Base-by-base conservation (phyloP, 2,329 filamentous ascomycete genomes). In the Monilinia laxa region DNA sequence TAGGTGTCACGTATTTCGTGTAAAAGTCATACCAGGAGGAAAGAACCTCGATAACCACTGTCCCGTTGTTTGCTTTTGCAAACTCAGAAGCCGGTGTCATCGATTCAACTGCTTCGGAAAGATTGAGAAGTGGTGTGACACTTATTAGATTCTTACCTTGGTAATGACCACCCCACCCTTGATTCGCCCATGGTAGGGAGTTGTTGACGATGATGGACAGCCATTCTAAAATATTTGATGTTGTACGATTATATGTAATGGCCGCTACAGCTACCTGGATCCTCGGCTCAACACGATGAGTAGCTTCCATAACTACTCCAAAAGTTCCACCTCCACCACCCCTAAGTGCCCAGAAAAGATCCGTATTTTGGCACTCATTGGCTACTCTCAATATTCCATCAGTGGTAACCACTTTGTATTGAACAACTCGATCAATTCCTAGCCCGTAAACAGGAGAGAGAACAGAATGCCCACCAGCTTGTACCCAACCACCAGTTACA, bases 401-500 rank as follows among this genome's bases (percentile, higher is more conserved):
- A 14, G 81, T 78, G 7, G 80, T 80, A 10, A 85, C 79, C 18
- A 84, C 77, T 65, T 85, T 78, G 68, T 82, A 76, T 40, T 79
- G 76, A 20, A 85, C 75, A 10, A 83, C 77, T 72, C 84, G 80
- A 71, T 85, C 83, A 9, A 81, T 78, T 65, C 77, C 83, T 73
- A 85, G 80, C 68, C 85, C 79, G 69, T 82, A 82, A 49, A 81
- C 73, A 64, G 79, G 78, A 14, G 80, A 81, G 64, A 87, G 71
- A 2, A 83, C 83, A 14, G 81, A 82, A 73, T 87, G 83, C 0
- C 85, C 85, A 54, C 83, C 85, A 16, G 83, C 84, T 52, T 80
- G 72, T 14, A 78, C 76, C 70, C 79, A 82, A 6, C 81, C 81
- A 35, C 83, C 83, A 9, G 78, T 77, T 54, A 84, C 77, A 31